Evolutionary conservation across 2,329 filamentous ascomycete species (phyloP).

Genomic region (Fusarium sp.): DNA sequence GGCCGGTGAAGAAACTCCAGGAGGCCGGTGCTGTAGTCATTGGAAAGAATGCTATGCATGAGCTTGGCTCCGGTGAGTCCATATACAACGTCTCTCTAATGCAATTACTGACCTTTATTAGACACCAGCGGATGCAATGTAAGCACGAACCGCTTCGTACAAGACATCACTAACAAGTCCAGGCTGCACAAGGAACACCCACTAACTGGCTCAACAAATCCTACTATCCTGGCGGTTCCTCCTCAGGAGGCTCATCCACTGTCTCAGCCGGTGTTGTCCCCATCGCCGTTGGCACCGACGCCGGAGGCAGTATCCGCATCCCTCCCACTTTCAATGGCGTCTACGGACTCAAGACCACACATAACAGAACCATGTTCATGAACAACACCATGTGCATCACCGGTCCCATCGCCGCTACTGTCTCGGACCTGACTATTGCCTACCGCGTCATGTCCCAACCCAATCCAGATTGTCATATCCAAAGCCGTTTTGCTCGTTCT

Average conservation of each 20-base stretch:
- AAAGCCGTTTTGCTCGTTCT: constrained; percentile 70
- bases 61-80: constrained; percentile 73
- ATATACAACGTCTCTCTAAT: neutral
- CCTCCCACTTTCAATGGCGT: constrained; percentile 80
- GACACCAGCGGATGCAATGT: constrained; percentile 87
- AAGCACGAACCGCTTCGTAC: constrained; percentile 25
- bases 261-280: constrained; percentile 77
- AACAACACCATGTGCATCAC: constrained; percentile 67
- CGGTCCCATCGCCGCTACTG: constrained; percentile 80
- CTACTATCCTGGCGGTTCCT: constrained; percentile 85
- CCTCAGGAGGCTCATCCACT: constrained; percentile 78
- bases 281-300: constrained; percentile 79
- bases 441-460: constrained; percentile 83
- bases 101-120: constrained; percentile 34
- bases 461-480: constrained; percentile 68
- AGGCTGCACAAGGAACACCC: constrained; percentile 75
- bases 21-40: constrained; percentile 79
- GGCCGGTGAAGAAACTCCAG: constrained; percentile 76
- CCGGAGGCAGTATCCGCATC: constrained; percentile 79
- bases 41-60: constrained; percentile 83
- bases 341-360: constrained; percentile 82
- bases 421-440: constrained; percentile 80
- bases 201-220: constrained; percentile 78
- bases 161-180: constrained; percentile 49
- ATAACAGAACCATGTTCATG: constrained; percentile 72